Percentiles rank a stretch among this genome's conserved stretches.
These are phyloP conservation scores for Apostasia shenzhenica DNA, from an alignment of 106 monocot genomes.

Conservation along the genomic window DNA sequence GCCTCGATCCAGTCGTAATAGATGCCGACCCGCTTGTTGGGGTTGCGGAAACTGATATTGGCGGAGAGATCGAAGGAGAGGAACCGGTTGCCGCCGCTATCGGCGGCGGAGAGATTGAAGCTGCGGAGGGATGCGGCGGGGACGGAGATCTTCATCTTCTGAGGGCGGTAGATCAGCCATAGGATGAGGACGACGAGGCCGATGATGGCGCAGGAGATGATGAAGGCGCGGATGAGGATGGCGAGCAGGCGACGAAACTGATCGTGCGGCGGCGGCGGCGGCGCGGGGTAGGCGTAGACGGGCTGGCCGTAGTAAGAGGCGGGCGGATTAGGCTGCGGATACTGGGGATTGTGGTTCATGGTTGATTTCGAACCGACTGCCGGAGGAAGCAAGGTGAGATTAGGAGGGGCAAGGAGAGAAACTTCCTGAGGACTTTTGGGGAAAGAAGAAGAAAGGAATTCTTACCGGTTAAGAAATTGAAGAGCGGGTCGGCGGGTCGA, in stretches of 20 bases:
- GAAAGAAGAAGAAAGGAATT: background rate
- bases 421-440: background rate
- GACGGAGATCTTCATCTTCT: slow-evolving; percentile 17
- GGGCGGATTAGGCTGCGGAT: background rate
- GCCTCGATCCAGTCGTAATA: slow-evolving; percentile 43
- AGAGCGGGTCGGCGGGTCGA: background rate
- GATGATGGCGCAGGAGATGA: slow-evolving; percentile 10
- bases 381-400: background rate
- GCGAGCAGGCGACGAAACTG: background rate
- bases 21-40: slow-evolving; percentile 30
- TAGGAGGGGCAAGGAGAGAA: background rate
- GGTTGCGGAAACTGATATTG: slow-evolving; percentile 40
- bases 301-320: background rate
- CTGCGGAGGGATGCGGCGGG: slow-evolving; percentile 19
- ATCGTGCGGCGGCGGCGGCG: background rate
- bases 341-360: slow-evolving; percentile 2
- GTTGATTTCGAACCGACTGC: background rate
- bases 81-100: background rate
- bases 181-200: slow-evolving; percentile 16
- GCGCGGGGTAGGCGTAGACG: slow-evolving; percentile 1
- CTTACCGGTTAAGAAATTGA: background rate
- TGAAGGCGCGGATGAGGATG: background rate
- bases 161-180: slow-evolving; percentile 35
- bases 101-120: slow-evolving; percentile 21
- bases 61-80: slow-evolving; percentile 31